A percentile compares a stretch with the other conserved stretches of the same genome.
These are phyloP conservation scores for Ganoderma boninense DNA, from an alignment of 1,284 basidiomycete genomes.

Conservation along the genomic window DNA sequence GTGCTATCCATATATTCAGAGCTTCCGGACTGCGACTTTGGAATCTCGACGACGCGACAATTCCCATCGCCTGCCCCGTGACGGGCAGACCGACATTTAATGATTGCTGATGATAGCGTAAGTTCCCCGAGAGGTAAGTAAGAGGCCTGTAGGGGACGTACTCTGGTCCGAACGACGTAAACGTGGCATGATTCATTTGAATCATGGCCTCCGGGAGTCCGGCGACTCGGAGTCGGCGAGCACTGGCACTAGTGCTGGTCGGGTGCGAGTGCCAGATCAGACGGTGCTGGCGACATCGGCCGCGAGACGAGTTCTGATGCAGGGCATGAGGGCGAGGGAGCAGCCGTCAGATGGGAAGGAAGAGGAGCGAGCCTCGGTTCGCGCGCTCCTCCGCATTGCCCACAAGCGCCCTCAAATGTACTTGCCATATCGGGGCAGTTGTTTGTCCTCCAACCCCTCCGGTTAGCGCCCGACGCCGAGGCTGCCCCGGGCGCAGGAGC, in stretches of 20 bases:
- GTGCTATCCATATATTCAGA: not conserved
- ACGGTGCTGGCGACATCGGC: not conserved
- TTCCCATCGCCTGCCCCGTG: not conserved
- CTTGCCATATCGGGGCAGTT: conserved; percentile 1
- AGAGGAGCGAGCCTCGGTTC: not conserved
- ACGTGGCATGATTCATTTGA: not conserved
- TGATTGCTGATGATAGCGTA: not conserved
- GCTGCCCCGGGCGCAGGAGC: not conserved
- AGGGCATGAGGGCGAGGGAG: not conserved
- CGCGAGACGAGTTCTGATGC: not conserved
- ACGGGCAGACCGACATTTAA: not conserved
- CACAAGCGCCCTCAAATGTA: not conserved
- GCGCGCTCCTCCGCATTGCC: not conserved
- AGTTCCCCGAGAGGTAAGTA: not conserved
- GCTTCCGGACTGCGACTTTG: conserved; percentile 7
- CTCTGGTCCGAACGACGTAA: not conserved
- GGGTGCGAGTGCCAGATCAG: not conserved
- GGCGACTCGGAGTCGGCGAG: not conserved
- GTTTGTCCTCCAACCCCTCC: conserved; percentile 1
- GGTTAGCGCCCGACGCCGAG: not conserved
- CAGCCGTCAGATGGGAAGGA: not conserved
- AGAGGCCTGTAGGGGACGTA: not conserved
- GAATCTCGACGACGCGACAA: conserved; percentile 3
- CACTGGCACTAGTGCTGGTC: too few species aligned
- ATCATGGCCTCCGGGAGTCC: not conserved